A percentile compares a stretch with the other conserved stretches of the same genome.
phyloP scores from a whole-genome alignment of 2,329 filamentous ascomycete species.

The Epichloe sp. region DNA sequence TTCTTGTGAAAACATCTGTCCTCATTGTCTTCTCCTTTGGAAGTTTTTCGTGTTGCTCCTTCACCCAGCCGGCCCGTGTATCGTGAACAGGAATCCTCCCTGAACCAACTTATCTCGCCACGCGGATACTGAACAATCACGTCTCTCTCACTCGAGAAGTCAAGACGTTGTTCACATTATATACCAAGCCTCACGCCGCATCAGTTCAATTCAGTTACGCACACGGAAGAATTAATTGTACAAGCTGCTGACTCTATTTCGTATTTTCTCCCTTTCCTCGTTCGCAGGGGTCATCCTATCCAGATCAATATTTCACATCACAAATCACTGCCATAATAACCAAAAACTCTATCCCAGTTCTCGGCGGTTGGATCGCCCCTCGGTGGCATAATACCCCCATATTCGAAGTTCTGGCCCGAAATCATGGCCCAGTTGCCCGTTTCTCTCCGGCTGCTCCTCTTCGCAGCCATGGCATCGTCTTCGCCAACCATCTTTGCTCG shows the following conservation, averaged over 20 bases:
- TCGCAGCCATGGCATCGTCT: conserved; percentile 2
- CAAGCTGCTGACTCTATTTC: no score
- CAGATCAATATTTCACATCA: no score
- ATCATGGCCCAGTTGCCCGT: conserved; percentile 1
- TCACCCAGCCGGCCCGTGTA: background rate
- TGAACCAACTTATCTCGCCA: background rate
- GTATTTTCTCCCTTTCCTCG: no score
- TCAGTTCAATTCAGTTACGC: background rate
- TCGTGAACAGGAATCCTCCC: background rate
- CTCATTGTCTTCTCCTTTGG: no score
- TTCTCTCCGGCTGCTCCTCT: conserved; percentile 7
- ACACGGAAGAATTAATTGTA: background rate
- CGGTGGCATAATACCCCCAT: background rate
- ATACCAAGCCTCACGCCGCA: background rate
- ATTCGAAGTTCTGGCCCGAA: background rate
- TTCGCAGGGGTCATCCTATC: no score
- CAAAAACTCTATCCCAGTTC: background rate
- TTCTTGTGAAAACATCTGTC: no score
- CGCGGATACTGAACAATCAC: background rate
- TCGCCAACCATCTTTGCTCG: conserved; percentile 26
- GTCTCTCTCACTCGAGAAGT: background rate
- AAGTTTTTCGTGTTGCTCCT: background rate
- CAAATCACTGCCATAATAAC: no score
- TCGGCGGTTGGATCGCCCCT: background rate
- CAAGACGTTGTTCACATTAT: background rate